These are phyloP conservation scores for Ocimum tenuiflorum DNA, from an alignment of 257 asterid genomes.

Conservation along the genomic window DNA sequence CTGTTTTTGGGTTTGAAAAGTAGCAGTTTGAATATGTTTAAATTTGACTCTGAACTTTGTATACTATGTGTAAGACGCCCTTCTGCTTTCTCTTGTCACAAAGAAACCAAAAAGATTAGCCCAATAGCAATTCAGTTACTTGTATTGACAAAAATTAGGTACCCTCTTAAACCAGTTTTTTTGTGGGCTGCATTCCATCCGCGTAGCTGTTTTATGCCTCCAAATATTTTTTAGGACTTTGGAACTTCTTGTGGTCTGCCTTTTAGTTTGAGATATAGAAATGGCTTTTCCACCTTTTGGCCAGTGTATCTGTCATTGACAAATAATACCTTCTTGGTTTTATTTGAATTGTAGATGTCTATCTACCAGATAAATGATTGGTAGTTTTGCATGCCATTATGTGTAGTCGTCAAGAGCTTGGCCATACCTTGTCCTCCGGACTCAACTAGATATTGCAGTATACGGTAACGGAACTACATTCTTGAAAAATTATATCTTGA, in stretches of 20 bases:
- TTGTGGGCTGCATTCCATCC: not conserved
- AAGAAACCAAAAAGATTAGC: not conserved
- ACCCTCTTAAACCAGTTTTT: not conserved
- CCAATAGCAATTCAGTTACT: not conserved
- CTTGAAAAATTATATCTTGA: not conserved
- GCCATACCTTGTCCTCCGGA: not conserved
- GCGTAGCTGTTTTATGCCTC: not conserved
- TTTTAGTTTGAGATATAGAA: not conserved
- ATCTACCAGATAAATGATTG: not conserved
- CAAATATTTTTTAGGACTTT: not conserved
- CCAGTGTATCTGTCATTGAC: not conserved
- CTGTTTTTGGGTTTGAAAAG: not conserved
- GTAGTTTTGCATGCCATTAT: not conserved
- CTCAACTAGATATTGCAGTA: not conserved
- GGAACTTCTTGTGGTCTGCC: not conserved
- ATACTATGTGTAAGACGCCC: not conserved
- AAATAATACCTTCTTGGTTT: not conserved
- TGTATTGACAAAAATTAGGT: not conserved
- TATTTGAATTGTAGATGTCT: not conserved
- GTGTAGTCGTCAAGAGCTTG: not conserved
- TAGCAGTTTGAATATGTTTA: slow-evolving; percentile 4
- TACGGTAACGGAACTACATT: not conserved
- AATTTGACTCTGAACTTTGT: not conserved
- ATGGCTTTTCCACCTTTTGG: not conserved
- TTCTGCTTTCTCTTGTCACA: not conserved